phyloP scores from a whole-genome alignment of 257 asterid genomes.

The Dorcoceras hygrometricum region DNA sequence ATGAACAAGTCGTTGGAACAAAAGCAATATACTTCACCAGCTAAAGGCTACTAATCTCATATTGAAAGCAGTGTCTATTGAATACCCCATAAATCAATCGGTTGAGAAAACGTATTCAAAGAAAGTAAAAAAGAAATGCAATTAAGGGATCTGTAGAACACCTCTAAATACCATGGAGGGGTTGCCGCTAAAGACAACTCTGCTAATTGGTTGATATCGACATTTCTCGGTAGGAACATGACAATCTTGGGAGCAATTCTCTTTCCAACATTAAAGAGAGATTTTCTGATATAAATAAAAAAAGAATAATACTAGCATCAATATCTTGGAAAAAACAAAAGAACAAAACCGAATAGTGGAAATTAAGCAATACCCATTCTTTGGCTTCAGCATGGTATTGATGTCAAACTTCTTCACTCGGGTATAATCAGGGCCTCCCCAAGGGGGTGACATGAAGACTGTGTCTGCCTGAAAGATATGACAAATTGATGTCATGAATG shows the following conservation, averaged over 20 bases:
- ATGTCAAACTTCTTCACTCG: slow-evolving; percentile 69
- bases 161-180: slow-evolving; percentile 96
- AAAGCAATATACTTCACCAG: background rate
- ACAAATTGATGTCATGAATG: background rate
- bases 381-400: slow-evolving; percentile 78
- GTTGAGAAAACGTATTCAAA: background rate
- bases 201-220: slow-evolving; percentile 69
- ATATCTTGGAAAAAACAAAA: slow-evolving; percentile 1
- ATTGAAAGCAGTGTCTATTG: no score
- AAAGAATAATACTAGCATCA: slow-evolving; percentile 20
- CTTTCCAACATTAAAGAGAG: slow-evolving; percentile 55
- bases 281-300: slow-evolving; percentile 38
- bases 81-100: background rate
- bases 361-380: slow-evolving; percentile 60
- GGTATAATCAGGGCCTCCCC: slow-evolving; percentile 95
- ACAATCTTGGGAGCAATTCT: slow-evolving; percentile 63
- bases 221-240: slow-evolving; percentile 90
- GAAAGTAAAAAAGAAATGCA: background rate
- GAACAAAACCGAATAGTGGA: background rate
- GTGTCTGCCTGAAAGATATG: slow-evolving; percentile 59
- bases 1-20: no score
- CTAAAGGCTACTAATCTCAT: background rate
- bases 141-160: slow-evolving; percentile 20
- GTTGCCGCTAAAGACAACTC: slow-evolving; percentile 60
- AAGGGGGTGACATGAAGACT: slow-evolving; percentile 92